Conservation (phyloP, 2,329 filamentous ascomycete genomes). For the Aspergillus sp. region DNA sequence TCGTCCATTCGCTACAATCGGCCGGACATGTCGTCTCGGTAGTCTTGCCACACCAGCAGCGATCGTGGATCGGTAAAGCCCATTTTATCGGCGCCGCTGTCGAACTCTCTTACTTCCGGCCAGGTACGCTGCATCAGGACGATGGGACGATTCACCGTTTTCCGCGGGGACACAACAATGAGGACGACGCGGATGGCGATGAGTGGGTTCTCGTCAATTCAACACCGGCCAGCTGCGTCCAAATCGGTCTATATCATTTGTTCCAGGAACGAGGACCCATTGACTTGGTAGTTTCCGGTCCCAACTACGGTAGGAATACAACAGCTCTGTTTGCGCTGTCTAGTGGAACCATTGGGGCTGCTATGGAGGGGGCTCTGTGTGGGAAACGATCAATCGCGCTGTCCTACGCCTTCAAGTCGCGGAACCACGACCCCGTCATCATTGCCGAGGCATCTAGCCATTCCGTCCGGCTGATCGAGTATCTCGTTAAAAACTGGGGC, state of each 20-base stretch:
- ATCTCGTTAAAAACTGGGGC: constrained; percentile 73
- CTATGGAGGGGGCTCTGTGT: constrained; percentile 74
- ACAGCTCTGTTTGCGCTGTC: constrained; percentile 77
- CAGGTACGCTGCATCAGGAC: constrained; percentile 58
- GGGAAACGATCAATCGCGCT: constrained; percentile 72
- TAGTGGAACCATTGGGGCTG: constrained; percentile 74
- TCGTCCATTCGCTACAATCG: constrained; percentile 67
- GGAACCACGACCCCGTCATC: constrained; percentile 77
- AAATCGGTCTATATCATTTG: constrained; percentile 79
- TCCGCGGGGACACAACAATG: constrained; percentile 53
- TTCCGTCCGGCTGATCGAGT: constrained; percentile 74
- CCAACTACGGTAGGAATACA: constrained; percentile 81
- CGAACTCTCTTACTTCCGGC: constrained; percentile 79
- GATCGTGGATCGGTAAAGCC: constrained; percentile 98
- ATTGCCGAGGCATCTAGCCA: constrained; percentile 75
- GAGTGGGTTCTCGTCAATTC: constrained; percentile 82
- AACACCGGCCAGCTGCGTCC: constrained; percentile 76
- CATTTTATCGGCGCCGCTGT: constrained; percentile 90
- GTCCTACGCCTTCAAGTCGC: constrained; percentile 84
- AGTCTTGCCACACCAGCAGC: constrained; percentile 83
- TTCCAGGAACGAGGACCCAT: constrained; percentile 70
- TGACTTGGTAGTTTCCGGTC: constrained; percentile 75
- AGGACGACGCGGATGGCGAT: constrained; percentile 57
- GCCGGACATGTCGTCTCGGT: constrained; percentile 88
- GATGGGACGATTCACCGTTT: constrained; percentile 67